These are phyloP conservation scores for Globisporangium paroecandrum DNA, from an alignment of 352 stramenopile genomes.

Conservation along the genomic window DNA sequence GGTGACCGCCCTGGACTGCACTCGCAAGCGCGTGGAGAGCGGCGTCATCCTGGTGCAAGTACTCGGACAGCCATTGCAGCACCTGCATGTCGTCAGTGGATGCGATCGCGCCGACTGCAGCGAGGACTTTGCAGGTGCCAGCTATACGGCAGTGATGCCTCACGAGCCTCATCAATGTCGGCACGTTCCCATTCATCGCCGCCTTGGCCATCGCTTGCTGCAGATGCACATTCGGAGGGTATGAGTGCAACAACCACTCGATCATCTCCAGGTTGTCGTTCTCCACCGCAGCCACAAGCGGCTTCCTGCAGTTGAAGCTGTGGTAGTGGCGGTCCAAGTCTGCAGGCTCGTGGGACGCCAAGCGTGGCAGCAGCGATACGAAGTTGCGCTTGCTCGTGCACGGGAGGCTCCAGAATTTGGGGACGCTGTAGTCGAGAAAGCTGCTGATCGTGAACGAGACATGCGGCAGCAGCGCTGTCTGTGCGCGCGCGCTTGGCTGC, in stretches of 20 bases:
- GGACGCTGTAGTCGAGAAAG: background rate
- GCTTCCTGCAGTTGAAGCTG: background rate
- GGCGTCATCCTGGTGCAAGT: background rate
- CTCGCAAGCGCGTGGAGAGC: background rate
- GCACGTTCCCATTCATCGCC: background rate
- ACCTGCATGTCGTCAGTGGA: background rate
- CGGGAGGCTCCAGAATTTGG: background rate
- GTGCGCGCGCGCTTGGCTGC: background rate
- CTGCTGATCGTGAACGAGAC: background rate
- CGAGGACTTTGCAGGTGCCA: background rate
- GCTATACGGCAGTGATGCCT: background rate
- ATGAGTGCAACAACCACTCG: background rate
- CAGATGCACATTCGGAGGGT: background rate
- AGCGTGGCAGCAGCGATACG: background rate
- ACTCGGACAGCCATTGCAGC: background rate
- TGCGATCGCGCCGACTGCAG: background rate
- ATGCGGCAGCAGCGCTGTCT: background rate
- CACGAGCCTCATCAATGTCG: background rate
- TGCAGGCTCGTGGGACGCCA: background rate
- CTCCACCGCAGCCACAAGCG: background rate
- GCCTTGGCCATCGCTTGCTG: background rate
- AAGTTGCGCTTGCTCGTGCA: background rate
- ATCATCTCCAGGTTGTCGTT: background rate
- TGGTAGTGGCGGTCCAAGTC: background rate
- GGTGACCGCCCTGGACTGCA: background rate